phyloP scores from a whole-genome alignment of 257 asterid genomes.

The Rehmannia glutinosa region DNA sequence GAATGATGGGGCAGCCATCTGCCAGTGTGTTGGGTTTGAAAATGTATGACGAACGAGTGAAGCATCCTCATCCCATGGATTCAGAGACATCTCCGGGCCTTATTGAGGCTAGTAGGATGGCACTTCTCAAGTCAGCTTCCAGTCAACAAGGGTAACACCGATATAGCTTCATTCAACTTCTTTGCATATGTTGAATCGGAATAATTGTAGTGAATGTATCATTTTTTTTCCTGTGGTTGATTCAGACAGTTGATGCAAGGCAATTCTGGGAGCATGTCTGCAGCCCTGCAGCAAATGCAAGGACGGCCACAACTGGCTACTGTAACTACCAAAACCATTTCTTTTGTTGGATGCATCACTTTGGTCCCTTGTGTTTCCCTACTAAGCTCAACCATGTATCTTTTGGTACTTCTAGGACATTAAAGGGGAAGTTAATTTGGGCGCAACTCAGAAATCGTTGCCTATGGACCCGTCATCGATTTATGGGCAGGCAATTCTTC shows the following conservation, averaged over 20 bases:
- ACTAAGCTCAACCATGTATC: slow-evolving; percentile 16
- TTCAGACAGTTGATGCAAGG: slow-evolving; percentile 93
- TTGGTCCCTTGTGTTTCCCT: neutral
- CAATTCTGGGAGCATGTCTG: slow-evolving; percentile 81
- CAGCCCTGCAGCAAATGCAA: slow-evolving; percentile 97
- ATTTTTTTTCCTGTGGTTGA: slow-evolving; percentile 28
- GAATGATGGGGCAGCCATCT: slow-evolving; percentile 95
- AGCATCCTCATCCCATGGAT: slow-evolving; percentile 88
- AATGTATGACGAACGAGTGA: slow-evolving; percentile 94
- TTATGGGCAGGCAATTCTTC: slow-evolving; percentile 93
- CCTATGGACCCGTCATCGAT: slow-evolving; percentile 91
- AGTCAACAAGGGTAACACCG: slow-evolving; percentile 80
- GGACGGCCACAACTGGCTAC: slow-evolving; percentile 79
- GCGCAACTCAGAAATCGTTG: slow-evolving; percentile 66
- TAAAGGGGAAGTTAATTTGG: slow-evolving; percentile 70
- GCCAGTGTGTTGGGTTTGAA: slow-evolving; percentile 93
- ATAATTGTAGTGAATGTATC: neutral
- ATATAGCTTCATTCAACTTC: slow-evolving; percentile 12
- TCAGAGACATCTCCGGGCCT: slow-evolving; percentile 82
- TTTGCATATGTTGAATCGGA: neutral
- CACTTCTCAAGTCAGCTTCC: slow-evolving; percentile 87
- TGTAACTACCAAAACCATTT: slow-evolving; percentile 39
- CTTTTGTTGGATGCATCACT: neutral
- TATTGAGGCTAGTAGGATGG: slow-evolving; percentile 91
- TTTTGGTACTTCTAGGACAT: slow-evolving; percentile 53